Percentiles rank a stretch among this genome's conserved stretches.
Evolutionary conservation across 2,329 filamentous ascomycete genomes (phyloP).

Genomic region (Xenoacremonium recifei): DNA sequence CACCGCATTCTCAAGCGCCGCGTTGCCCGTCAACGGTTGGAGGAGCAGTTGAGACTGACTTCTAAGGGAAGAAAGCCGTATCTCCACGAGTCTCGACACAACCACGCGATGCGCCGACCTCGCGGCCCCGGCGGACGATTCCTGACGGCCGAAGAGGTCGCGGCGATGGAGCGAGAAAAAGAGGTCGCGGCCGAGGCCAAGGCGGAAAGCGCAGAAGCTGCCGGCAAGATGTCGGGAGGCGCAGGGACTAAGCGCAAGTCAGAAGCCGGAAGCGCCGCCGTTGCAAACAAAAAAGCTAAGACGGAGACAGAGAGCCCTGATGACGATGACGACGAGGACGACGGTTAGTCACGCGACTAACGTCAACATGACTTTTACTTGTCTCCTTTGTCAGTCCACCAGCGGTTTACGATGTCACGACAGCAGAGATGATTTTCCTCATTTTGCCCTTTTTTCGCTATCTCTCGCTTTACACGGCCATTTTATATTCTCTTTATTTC

Average conservation of each 20-base stretch:
- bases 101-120: conserved; percentile 95
- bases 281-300: conserved; percentile 58
- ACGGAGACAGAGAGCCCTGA: conserved; percentile 43
- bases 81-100: conserved; percentile 94
- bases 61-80: conserved; percentile 97
- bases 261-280: conserved; percentile 43
- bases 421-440: conserved; percentile 26
- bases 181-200: conserved; percentile 45
- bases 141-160: conserved; percentile 93
- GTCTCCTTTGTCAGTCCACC: conserved; percentile 22
- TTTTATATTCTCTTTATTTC: no score
- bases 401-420: conserved; percentile 38
- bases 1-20: conserved; percentile 94
- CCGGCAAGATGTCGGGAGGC: conserved; percentile 23
- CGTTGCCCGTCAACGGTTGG: conserved; percentile 87
- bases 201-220: conserved; percentile 24
- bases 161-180: conserved; percentile 72
- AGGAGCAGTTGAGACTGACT: conserved; percentile 87
- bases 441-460: not conserved
- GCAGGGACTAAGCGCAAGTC: conserved; percentile 61
- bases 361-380: conserved; percentile 1
- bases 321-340: conserved; percentile 44
- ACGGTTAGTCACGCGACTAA: conserved; percentile 33
- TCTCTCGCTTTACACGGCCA: no score
- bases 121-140: conserved; percentile 93